Evolutionary conservation across 2,329 filamentous ascomycete species (phyloP).

Genomic region (Cordyceps farinosa): DNA sequence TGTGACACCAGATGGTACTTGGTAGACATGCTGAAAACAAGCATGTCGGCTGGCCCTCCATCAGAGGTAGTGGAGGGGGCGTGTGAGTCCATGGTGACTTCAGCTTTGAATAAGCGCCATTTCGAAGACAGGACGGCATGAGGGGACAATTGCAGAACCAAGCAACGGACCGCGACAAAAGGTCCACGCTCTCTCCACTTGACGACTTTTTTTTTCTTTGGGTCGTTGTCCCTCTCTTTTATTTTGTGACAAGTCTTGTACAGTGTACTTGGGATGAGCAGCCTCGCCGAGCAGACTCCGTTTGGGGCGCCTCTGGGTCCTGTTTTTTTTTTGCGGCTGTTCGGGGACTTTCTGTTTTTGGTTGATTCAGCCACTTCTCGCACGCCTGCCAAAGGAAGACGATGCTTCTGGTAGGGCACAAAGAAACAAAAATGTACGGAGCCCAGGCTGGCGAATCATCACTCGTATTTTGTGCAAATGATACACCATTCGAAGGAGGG

Average conservation of each 20-base stretch:
- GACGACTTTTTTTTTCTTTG: not conserved
- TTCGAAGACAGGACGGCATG: not conserved
- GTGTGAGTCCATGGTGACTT: not conserved
- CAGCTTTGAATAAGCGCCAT: constrained; percentile 3
- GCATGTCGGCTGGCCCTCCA: not conserved
- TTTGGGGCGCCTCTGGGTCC: not conserved
- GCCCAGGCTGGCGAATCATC: not conserved
- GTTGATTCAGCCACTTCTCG: not conserved
- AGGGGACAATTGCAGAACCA: not conserved
- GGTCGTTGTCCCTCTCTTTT: not conserved
- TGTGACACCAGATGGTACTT: constrained; percentile 5
- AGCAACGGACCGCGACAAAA: not conserved
- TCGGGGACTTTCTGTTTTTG: constrained; percentile 1
- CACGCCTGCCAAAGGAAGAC: not conserved
- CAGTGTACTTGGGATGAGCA: not conserved
- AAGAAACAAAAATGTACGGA: not conserved
- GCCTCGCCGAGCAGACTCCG: not conserved
- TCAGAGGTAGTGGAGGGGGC: constrained; percentile 1
- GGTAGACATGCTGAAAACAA: not conserved
- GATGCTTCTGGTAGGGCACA: not conserved
- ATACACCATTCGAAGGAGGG: not conserved
- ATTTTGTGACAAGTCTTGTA: not conserved
- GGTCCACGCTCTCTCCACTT: not conserved
- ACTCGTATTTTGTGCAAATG: not conserved
- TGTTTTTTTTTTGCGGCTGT: not conserved